Conservation (phyloP, 176 grass and related monocot genomes). For the Echinochloa phyllopogon region DNA sequence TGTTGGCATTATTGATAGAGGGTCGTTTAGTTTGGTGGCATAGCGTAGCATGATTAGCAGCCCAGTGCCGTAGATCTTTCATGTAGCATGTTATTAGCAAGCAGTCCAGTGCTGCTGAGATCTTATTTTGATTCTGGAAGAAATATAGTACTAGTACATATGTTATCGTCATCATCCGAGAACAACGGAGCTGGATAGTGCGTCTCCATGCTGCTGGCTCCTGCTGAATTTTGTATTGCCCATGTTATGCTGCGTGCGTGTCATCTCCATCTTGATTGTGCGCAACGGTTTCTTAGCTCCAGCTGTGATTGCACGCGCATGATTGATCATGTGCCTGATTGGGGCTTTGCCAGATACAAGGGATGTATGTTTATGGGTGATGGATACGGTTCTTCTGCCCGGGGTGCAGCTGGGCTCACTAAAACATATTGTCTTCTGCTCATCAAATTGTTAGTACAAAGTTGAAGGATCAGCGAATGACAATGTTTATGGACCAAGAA, state of each 20-base stretch:
- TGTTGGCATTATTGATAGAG: conserved; percentile 11
- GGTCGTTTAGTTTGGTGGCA: conserved; percentile 33
- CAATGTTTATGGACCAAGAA: too few species aligned
- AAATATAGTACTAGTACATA: conserved; percentile 27
- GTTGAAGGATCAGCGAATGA: not conserved
- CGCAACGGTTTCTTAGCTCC: conserved; percentile 23
- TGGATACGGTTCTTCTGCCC: not conserved
- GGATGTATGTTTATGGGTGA: not conserved
- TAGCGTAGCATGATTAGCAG: conserved; percentile 23
- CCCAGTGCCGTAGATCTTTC: not conserved
- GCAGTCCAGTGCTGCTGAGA: conserved; percentile 12
- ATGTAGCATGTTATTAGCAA: conserved; percentile 1
- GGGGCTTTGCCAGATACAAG: not conserved
- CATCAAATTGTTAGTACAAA: not conserved
- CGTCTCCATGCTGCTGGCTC: not conserved
- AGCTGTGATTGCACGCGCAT: not conserved
- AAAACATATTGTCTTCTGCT: not conserved
- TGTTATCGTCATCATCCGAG: not conserved
- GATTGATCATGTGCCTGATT: not conserved
- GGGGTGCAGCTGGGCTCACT: not conserved
- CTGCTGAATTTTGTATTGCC: not conserved
- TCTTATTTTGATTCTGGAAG: conserved; percentile 27
- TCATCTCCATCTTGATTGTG: not conserved
- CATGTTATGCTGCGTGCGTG: conserved; percentile 4
- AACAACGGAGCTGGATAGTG: not conserved